Conservation (phyloP, 164 flowering plant genomes). For the Vitis labrusca region DNA sequence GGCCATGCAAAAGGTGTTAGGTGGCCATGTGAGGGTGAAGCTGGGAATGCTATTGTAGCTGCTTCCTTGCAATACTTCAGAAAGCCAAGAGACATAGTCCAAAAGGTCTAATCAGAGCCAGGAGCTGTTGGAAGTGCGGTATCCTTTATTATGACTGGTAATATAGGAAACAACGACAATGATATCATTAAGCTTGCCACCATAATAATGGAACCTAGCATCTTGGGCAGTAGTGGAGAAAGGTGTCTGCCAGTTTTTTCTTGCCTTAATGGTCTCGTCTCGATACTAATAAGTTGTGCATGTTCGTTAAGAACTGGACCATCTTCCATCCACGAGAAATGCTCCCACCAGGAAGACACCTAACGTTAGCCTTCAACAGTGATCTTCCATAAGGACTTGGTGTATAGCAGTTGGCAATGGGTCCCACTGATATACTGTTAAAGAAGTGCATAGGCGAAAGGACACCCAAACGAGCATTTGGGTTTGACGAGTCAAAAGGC, state of each 20-base stretch:
- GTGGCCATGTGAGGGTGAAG: too few species aligned
- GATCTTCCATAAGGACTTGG: constrained; percentile 48
- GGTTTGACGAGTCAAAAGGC: too few species aligned
- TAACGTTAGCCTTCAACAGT: constrained; percentile 87
- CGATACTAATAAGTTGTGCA: constrained; percentile 60
- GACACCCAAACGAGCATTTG: too few species aligned
- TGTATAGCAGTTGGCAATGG: constrained; percentile 73
- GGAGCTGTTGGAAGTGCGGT: too few species aligned
- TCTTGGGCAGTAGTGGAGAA: constrained; percentile 94
- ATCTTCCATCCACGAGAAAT: constrained; percentile 76
- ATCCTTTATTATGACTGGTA: constrained; percentile 31
- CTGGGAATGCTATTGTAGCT: too few species aligned
- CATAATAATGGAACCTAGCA: constrained; percentile 87
- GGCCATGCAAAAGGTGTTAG: too few species aligned
- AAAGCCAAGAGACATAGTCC: too few species aligned
- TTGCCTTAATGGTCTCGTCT: constrained; percentile 71
- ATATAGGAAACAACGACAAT: constrained; percentile 87
- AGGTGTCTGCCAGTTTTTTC: constrained; percentile 75
- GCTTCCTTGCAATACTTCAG: too few species aligned
- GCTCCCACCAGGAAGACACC: constrained; percentile 87
- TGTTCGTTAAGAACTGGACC: constrained; percentile 73
- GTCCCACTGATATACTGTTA: constrained; percentile 74
- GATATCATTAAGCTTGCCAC: constrained; percentile 92
- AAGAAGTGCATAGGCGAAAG: too few species aligned
- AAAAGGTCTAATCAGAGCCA: too few species aligned